These are phyloP conservation scores for Pythium rishiriense DNA, from an alignment of 352 stramenopile species.

Conservation along the genomic window DNA sequence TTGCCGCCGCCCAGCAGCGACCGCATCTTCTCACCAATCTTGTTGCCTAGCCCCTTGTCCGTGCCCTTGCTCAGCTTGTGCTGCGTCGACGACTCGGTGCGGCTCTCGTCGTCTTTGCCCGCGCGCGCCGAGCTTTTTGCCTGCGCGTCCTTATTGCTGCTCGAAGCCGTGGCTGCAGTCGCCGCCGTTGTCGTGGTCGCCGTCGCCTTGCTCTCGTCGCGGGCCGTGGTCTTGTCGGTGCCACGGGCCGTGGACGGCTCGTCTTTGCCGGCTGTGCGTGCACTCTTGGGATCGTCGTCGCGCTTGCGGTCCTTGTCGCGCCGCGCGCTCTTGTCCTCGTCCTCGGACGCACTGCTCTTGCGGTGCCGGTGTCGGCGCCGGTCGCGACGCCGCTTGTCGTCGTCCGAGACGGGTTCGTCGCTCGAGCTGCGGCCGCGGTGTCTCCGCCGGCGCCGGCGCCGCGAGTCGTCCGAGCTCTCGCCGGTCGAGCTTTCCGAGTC, in stretches of 20 bases:
- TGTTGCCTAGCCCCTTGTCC: conserved; percentile 49
- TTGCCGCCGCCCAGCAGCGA: conserved; percentile 73
- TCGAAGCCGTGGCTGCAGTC: conserved; percentile 7
- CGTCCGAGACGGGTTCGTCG: conserved; percentile 57
- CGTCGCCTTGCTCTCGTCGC: conserved; percentile 8
- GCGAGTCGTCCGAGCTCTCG: conserved; percentile 45
- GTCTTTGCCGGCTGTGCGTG: not conserved
- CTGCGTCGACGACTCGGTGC: conserved; percentile 30
- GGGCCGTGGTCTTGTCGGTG: conserved; percentile 16
- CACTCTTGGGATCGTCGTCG: conserved; percentile 36
- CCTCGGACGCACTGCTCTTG: conserved; percentile 27
- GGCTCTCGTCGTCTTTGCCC: conserved; percentile 56
- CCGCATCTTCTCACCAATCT: conserved; percentile 83
- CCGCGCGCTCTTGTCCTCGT: conserved; percentile 22
- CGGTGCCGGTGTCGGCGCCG: conserved; percentile 41
- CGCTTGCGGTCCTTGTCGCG: conserved; percentile 28
- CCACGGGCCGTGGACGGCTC: conserved; percentile 17
- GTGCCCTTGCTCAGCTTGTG: conserved; percentile 30
- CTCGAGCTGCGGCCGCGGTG: conserved; percentile 45
- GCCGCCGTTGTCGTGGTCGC: conserved; percentile 2
- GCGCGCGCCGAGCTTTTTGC: conserved; percentile 14
- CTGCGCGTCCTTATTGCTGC: conserved; percentile 11
- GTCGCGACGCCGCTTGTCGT: conserved; percentile 31
- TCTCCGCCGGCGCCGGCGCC: conserved; percentile 42
- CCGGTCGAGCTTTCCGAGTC: conserved; percentile 53